These are phyloP conservation scores for Amauroascus verrucosus DNA, from an alignment of 2,329 filamentous ascomycete species.

Conservation along the genomic window DNA sequence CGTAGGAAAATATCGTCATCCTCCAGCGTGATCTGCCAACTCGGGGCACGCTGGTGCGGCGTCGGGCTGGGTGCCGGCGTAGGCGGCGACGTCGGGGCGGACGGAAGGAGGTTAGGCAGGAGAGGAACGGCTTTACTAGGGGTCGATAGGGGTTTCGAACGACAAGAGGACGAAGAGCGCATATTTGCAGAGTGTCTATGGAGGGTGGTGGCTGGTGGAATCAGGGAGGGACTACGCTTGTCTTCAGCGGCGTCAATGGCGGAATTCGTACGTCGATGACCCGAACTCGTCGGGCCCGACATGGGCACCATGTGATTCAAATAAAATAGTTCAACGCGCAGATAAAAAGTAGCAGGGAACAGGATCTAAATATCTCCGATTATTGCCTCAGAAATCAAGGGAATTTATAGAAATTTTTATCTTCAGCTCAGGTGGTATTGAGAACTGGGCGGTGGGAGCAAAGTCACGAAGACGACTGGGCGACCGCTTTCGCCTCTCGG, in stretches of 20 bases:
- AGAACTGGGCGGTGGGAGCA: constrained; percentile 3
- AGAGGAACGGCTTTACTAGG: constrained; percentile 38
- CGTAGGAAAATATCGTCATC: constrained; percentile 76
- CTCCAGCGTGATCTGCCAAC: constrained; percentile 40
- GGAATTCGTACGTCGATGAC: constrained; percentile 21
- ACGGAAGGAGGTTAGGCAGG: constrained; percentile 51
- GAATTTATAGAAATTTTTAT: background rate
- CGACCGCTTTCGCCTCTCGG: constrained; percentile 7
- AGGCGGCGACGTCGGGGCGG: constrained; percentile 54
- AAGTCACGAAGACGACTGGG: background rate
- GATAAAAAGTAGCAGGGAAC: background rate
- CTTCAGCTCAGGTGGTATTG: constrained; percentile 3
- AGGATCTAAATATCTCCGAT: background rate
- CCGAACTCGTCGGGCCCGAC: constrained; percentile 17
- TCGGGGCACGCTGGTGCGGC: constrained; percentile 49
- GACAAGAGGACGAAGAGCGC: constrained; percentile 9
- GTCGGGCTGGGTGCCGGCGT: constrained; percentile 59
- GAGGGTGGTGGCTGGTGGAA: background rate
- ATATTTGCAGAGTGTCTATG: constrained; percentile 11
- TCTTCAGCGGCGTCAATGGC: constrained; percentile 4
- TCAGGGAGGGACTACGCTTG: background rate
- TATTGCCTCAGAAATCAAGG: background rate
- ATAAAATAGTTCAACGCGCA: background rate
- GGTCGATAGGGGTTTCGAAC: constrained; percentile 37
- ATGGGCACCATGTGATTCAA: constrained; percentile 14